These are phyloP conservation scores for Aspergillus nidulans DNA, from an alignment of 495 filamentous ascomycete genomes.

Conservation along the genomic window DNA sequence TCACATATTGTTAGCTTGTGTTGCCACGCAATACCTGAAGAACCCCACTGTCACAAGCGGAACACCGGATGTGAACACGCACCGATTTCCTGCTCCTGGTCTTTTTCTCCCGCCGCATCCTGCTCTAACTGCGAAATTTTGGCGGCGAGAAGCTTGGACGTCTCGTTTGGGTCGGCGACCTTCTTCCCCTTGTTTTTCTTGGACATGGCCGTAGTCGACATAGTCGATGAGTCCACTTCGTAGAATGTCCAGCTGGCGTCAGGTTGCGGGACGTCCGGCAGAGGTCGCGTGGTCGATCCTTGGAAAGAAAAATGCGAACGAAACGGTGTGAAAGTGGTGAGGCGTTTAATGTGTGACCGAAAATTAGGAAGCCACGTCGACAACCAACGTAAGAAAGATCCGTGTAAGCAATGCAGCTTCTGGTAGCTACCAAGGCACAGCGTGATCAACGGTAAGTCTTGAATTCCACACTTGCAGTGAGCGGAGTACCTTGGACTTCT, in stretches of 20 bases:
- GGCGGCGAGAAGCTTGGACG: constrained; percentile 82
- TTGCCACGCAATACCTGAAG: background rate
- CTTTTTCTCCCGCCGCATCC: constrained; percentile 88
- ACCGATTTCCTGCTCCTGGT: constrained; percentile 96
- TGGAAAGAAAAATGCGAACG: constrained; percentile 24
- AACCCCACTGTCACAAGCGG: constrained; percentile 10
- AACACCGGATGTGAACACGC: constrained; percentile 42
- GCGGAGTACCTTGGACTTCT: constrained; percentile 22
- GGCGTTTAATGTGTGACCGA: constrained; percentile 15
- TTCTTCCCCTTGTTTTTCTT: constrained; percentile 75
- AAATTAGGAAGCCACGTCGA: constrained; percentile 15
- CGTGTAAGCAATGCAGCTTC: background rate
- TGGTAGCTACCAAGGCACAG: background rate
- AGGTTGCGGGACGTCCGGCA: constrained; percentile 8
- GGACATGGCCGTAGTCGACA: constrained; percentile 43
- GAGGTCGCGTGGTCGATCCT: constrained; percentile 23
- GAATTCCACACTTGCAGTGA: constrained; percentile 15
- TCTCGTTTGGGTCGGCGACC: constrained; percentile 72
- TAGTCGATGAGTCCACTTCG: constrained; percentile 11
- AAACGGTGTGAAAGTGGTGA: constrained; percentile 7
- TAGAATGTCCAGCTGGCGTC: background rate
- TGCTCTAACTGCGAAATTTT: constrained; percentile 94
- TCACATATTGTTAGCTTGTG: constrained; percentile 18
- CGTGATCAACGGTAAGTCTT: constrained; percentile 8
- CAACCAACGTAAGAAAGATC: constrained; percentile 2